These are phyloP conservation scores for Thuidium tamariscinum DNA, from an alignment of 225 moss, liverwort and hornwort genomes.

Conservation along the genomic window DNA sequence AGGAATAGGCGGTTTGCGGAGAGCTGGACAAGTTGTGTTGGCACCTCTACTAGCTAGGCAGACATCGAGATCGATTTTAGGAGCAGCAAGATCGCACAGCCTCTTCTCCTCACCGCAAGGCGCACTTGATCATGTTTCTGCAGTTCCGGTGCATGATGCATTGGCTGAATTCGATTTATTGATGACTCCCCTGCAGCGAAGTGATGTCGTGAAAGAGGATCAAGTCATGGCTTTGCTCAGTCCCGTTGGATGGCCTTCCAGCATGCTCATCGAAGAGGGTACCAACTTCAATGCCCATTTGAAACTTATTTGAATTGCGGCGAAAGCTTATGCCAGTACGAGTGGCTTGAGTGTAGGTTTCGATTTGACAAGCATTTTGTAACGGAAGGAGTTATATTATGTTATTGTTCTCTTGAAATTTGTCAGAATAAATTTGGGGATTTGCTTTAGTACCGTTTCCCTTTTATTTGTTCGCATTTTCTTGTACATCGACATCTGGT, in stretches of 20 bases:
- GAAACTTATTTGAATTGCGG: not conserved
- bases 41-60: conserved; percentile 5
- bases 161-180: conserved; percentile 25
- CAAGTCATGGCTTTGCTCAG: conserved; percentile 37
- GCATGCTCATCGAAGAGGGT: conserved; percentile 55
- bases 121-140: not conserved
- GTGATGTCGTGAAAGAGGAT: conserved; percentile 8
- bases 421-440: not conserved
- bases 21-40: conserved; percentile 18
- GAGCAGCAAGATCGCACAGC: not conserved
- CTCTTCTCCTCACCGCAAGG: not conserved
- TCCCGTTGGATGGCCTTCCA: conserved; percentile 66
- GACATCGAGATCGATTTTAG: not conserved
- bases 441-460: not conserved
- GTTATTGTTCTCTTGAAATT: not conserved
- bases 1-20: conserved; percentile 5
- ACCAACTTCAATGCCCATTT: not conserved
- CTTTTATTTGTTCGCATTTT: not conserved
- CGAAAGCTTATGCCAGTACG: not conserved
- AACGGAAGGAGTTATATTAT: not conserved
- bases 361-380: not conserved
- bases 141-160: conserved; percentile 5
- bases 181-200: not conserved
- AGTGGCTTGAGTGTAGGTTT: not conserved
- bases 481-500: not conserved